Base-by-base conservation (phyloP, 2,329 filamentous ascomycete species). In the Diplocarpon mali region DNA sequence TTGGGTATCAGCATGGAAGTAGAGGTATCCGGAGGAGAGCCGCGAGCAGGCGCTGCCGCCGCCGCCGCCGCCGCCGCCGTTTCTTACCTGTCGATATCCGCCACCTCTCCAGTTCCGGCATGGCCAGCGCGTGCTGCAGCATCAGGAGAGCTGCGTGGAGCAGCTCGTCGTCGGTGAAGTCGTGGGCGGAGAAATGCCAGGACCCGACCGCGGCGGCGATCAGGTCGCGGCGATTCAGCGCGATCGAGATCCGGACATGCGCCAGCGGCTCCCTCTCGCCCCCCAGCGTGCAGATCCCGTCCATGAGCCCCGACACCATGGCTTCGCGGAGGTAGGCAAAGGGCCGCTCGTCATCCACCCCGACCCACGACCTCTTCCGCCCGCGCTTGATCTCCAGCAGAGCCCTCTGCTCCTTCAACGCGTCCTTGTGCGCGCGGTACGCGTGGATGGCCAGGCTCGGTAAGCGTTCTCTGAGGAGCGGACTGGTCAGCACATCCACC, bases 301-400 rank as follows among this genome's bases (percentile, higher is more conserved):
- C 83, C 85, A 95, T 92, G 46, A 95, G 72, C 45, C 81, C 81
- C 1, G 87, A 92, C 5, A 95, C 89, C 87, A 95, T 95, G 40
- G 85, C 85, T 66, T 95, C 89, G 48, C 89, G 75, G 44, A 95
- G 67, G 65, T 95, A 95, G 13, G 86, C 81, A 66, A 88, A 95
- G 1, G 88, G 87, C 61, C 89, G 83, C 55, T 86, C 77, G 54
- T 90, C 85, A 58, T 85, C 78, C 10, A 93, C 75, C 20, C 89
- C 88, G 35, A 95, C 87, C 89, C 89, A 95, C 0, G 89, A 95
- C 42, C 87, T 77, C 64, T 93, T 93, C 44, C 88, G 76, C 36
- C 81, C 79, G 54, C 82, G 79, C 58, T 82, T 83, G 47, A 83
- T 70, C 48, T 84, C 82, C 45, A 88, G 61, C 49, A 88, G 73